Evolutionary conservation across 2,329 filamentous ascomycete species (phyloP).

Genomic region (Sporothrix sp.): DNA sequence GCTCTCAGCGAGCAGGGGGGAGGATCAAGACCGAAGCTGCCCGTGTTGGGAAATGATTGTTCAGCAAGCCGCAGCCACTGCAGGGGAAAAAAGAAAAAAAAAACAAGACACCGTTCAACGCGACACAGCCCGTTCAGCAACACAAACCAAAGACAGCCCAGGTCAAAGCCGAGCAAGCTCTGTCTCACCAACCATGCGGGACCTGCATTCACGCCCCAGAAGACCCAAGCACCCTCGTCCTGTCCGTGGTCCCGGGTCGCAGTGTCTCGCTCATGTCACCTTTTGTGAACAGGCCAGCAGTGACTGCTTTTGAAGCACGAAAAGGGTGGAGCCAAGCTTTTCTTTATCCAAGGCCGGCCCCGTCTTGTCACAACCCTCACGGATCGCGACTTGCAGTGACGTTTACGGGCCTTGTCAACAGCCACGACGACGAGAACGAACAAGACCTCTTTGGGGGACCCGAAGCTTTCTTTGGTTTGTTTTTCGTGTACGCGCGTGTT

Average conservation of each 20-base stretch:
- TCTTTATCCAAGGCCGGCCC: neutral
- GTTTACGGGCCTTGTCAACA: too few relatives aligned
- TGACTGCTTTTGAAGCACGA: neutral
- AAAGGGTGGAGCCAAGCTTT: neutral
- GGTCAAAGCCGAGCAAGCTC: neutral
- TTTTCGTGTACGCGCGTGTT: too few relatives aligned
- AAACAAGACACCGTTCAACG: neutral
- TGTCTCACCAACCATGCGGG: neutral
- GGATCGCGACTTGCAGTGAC: too few relatives aligned
- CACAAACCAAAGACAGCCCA: neutral
- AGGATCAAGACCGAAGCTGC: neutral
- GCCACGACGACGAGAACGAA: too few relatives aligned
- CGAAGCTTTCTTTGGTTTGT: too few relatives aligned
- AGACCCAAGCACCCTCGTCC: neutral
- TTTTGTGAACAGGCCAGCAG: neutral
- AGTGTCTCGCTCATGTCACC: too few relatives aligned
- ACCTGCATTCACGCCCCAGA: neutral
- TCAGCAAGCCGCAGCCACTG: neutral
- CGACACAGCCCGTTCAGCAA: neutral
- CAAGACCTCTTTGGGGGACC: too few relatives aligned
- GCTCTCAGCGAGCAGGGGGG: neutral
- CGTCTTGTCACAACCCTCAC: too few relatives aligned
- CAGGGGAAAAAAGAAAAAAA: neutral
- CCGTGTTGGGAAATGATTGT: conserved; percentile 5
- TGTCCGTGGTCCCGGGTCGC: conserved; percentile 2